Evolutionary conservation across 306 rosid species (phyloP), one percentile per base, ranked within the genome.

Genomic region (Lupinus albus): DNA sequence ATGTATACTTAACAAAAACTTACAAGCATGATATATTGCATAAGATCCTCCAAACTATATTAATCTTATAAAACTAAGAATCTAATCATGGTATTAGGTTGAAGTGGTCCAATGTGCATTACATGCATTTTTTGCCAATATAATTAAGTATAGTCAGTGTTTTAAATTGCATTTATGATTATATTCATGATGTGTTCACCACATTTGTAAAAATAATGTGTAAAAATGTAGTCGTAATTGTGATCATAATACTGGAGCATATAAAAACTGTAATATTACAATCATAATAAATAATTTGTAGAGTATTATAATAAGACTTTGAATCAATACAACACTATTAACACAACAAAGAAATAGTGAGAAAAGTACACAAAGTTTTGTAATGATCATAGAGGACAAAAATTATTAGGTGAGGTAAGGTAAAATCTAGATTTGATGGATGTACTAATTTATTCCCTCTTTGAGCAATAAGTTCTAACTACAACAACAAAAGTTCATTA

Each of bases 321-420:
- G n/a, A n/a, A n/a, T n/a, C n/a, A n/a, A n/a, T 73, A 81, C 71
- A 83, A 18, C 72, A 67, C 79, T n/a, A n/a, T n/a, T 76, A 66
- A 67, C 3, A 42, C 47, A 42, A 30, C 64, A 32, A 49, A 57
- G 45, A 74, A 13, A 25, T 25, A 25, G 21, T 61, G 48, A 25
- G 30, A 25, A 25, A 25, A 25, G 30, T 25, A 51, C 30, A 49
- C 63, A 71, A 17, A 67, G 59, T 39, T 80, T 79, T 73, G 91
- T 71, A 83, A 85, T 88, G 71, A 88, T 85, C 81, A 76, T 79
- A 73, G 64, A 79, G 71, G 71, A 81, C 83, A 85, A 80, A 80
- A 60, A 73, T 73, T 30, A 72, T 59, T 70, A 73, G 83, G 85
- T 76, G 62, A 79, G 86, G 77, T 79, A 74, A 68, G 84, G 80